Evolutionary conservation across 805 yeast species (phyloP), one percentile per base, ranked within the genome.

Genomic region (Candida chauliodis): DNA sequence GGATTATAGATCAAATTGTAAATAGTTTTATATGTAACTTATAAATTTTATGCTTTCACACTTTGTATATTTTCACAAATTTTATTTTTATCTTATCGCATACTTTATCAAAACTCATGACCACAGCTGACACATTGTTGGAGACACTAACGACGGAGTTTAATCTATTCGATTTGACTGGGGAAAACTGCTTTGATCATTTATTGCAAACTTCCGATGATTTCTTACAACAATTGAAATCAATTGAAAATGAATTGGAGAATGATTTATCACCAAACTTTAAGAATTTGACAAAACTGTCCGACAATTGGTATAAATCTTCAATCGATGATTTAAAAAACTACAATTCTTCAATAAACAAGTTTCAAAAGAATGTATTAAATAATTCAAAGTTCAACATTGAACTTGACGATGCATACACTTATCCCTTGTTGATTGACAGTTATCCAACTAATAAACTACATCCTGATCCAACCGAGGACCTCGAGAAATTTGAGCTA

Each of bases 361-460:
- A 47, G 49, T 63, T 66, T 36, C 59, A 35, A 44, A 66, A 66
- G 51, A 58, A 56, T 36, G 42, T 63, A 8, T 45, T 60, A 7
- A 50, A 48, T 38, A 56, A 56, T 44, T 36, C 60, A n/a, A 51
- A 50, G 34, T 63, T 50, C 37, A 40, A 38, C 23, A 45, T 64
- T 23, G 61, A 61, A 38, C 45, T 68, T 23, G 73, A 67, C 47
- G 69, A 62, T 14, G 71, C 73, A 6, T 67, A 68, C 44, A 56
- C 64, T 1, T 68, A 58, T 39, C 69, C 70, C 0, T 50, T 68
- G 38, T 49, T 48, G 40, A 48, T 66, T 33, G 46, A 57, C 36
- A 53, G 59, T 28, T 48, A 45, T 28, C 68, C 69, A 4, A 28
- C 25, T 27, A 13, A 18, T 21, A 13, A 25, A 14, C 2, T 17